These are phyloP conservation scores for Candida gorgasii DNA, from an alignment of 805 yeast species.

Conservation along the genomic window DNA sequence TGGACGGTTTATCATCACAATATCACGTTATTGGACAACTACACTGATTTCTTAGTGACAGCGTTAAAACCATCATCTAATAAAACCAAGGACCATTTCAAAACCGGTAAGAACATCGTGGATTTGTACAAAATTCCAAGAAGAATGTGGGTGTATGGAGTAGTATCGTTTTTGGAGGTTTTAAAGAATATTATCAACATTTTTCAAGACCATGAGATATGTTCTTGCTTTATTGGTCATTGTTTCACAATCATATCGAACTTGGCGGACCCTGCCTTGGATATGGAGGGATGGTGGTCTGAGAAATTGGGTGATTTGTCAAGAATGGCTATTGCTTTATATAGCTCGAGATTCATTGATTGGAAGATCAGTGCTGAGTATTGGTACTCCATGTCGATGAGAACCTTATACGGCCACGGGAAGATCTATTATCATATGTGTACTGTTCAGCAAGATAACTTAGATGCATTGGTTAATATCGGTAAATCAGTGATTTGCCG, in stretches of 20 bases:
- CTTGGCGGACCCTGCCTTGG: constrained; percentile 54
- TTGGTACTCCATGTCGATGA: constrained; percentile 78
- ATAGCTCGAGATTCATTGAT: constrained; percentile 76
- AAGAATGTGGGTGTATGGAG: constrained; percentile 84
- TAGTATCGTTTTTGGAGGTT: constrained; percentile 77
- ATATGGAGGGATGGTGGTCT: constrained; percentile 75
- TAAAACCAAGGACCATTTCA: constrained; percentile 45
- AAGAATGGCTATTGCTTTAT: constrained; percentile 84
- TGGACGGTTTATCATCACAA: constrained; percentile 75
- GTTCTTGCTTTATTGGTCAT: constrained; percentile 71
- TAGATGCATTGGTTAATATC: constrained; percentile 76
- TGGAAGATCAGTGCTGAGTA: constrained; percentile 83
- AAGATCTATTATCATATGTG: constrained; percentile 86
- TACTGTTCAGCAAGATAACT: constrained; percentile 74
- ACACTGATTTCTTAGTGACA: constrained; percentile 68
- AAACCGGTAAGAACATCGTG: constrained; percentile 75
- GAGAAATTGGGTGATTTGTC: constrained; percentile 85
- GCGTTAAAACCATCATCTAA: constrained; percentile 63
- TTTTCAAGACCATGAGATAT: constrained; percentile 75
- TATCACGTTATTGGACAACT: constrained; percentile 64
- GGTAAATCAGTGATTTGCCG: constrained; percentile 79
- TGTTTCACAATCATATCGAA: constrained; percentile 63
- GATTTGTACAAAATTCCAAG: constrained; percentile 76
- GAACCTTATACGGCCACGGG: constrained; percentile 78
- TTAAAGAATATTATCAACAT: constrained; percentile 71